Evolutionary conservation across 768 basidiomycete genomes (phyloP), one percentile per base, ranked within the genome.

Genomic region (Amanita subjunquillea): DNA sequence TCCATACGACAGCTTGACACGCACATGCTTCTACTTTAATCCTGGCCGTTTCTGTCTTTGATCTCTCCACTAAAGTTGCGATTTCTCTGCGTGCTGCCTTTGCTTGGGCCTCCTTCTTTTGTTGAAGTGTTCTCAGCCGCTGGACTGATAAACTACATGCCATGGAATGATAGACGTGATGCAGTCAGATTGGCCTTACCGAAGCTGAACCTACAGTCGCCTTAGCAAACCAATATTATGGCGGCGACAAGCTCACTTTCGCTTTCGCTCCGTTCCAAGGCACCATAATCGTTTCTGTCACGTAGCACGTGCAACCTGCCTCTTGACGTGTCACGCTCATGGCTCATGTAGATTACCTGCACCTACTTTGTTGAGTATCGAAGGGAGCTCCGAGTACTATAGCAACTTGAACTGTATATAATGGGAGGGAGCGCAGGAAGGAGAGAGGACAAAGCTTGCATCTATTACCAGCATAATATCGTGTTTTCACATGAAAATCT

Each of bases 81-180:
- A 93, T 89, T 56, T 94, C 91, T 40, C 89, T 74, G 17, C 92
- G 75, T 34, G 86, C 68, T 57, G 71, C 67, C 59, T 80, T 80
- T 1, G 77, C 78, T 56, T 96, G 81, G 0, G 93, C 91, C 58
- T 85, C 82, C 68, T 87, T 93, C 79, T 98, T 98, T 70, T 93
- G 88, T 59, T 93, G 87, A 8, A 92, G 70, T 17, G 84, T 93
- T 52, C 89, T 78, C 55, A 92, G 72, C 15, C 89, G 80, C 65
- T 94, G 90, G 20, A 92, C 86, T 0, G 89, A 87, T 32, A 94
- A 75, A 54, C 89, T 92, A 54, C 32, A 9, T 12, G 57, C 22
- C 38, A 38, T 46, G 15, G 17, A 29, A 46, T 36, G 44, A 47
- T 30, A 22, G 15, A 56, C 25, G 27, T 32, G 50, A 46, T 37